phyloP scores from a whole-genome alignment of 2,329 filamentous ascomycete genomes.

The Rhynchosporium graminicola region DNA sequence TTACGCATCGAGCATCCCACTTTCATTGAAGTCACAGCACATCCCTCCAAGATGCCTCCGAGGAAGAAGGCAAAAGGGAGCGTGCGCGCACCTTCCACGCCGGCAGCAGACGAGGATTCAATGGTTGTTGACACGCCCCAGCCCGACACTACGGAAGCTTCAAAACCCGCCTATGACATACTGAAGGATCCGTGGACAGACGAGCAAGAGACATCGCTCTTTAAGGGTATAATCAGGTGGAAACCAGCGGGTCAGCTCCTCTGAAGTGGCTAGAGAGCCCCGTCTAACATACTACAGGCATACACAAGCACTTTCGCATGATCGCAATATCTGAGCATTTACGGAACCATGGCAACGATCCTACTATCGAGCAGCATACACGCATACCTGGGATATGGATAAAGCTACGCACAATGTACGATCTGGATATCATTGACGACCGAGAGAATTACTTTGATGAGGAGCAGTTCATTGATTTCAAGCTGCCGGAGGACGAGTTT shows the following conservation, averaged over 20 bases:
- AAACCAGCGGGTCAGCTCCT: slow-evolving; percentile 82
- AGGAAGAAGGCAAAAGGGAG: slow-evolving; percentile 68
- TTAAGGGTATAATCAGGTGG: slow-evolving; percentile 91
- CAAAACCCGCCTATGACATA: slow-evolving; percentile 48
- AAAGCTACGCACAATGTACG: slow-evolving; percentile 81
- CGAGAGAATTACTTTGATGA: slow-evolving; percentile 61
- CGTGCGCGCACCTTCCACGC: slow-evolving; percentile 58
- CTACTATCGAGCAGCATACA: slow-evolving; percentile 72
- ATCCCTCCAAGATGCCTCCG: slow-evolving; percentile 58
- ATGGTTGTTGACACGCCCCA: slow-evolving; percentile 60
- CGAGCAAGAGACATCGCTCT: slow-evolving; percentile 88
- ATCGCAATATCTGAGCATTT: slow-evolving; percentile 80
- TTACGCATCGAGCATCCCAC: slow-evolving; percentile 3
- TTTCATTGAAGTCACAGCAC: background rate
- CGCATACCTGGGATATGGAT: slow-evolving; percentile 89
- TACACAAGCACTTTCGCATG: slow-evolving; percentile 94
- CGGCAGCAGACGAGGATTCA: slow-evolving; percentile 55
- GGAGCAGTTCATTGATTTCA: slow-evolving; percentile 66
- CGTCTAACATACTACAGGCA: slow-evolving; percentile 53
- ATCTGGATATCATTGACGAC: slow-evolving; percentile 83
- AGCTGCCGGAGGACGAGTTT: slow-evolving; percentile 53
- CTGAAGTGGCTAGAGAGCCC: background rate
- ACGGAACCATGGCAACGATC: slow-evolving; percentile 76
- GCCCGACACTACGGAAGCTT: slow-evolving; percentile 29
- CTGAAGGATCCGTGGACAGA: slow-evolving; percentile 85